Evolutionary conservation across 768 basidiomycete genomes (phyloP).

Genomic region (Tricholoma sp.): DNA sequence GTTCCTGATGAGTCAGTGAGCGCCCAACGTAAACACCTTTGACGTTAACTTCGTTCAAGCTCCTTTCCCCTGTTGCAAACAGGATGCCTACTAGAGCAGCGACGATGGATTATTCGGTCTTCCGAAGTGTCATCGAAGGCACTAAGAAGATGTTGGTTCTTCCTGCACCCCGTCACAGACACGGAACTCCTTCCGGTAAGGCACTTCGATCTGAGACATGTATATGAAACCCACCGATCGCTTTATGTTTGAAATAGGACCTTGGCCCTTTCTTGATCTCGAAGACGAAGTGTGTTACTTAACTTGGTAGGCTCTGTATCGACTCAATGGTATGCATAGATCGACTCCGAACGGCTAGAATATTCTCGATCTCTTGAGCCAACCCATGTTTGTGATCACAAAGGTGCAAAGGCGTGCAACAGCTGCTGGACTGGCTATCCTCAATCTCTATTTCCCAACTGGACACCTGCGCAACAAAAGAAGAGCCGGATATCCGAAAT

Average conservation of each 20-base stretch:
- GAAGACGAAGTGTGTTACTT: constrained; percentile 19
- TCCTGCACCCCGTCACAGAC: constrained; percentile 29
- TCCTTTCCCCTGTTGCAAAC: too few relatives aligned
- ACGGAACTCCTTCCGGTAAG: constrained; percentile 38
- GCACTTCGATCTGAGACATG: constrained; percentile 6
- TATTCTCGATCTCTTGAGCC: constrained; percentile 8
- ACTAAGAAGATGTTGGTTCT: constrained; percentile 18
- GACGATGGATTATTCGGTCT: constrained; percentile 6
- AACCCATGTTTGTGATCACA: constrained; percentile 19
- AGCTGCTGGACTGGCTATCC: constrained; percentile 40
- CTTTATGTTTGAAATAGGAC: constrained; percentile 17
- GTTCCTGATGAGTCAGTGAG: too few relatives aligned
- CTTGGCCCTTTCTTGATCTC: constrained; percentile 34
- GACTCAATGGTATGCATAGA: constrained; percentile 9
- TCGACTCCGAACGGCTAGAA: constrained; percentile 22
- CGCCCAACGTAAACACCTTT: too few relatives aligned
- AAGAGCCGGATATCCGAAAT: constrained; percentile 31
- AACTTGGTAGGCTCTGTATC: not conserved
- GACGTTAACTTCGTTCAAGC: not conserved
- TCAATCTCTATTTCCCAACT: constrained; percentile 49
- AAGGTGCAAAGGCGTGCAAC: constrained; percentile 15
- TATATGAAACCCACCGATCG: not conserved
- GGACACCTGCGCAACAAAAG: constrained; percentile 42
- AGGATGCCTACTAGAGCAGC: not conserved
- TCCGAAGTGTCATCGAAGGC: constrained; percentile 7